Base-by-base conservation (phyloP, 2,329 filamentous ascomycete species). In the Exophiala xenobiotica region DNA sequence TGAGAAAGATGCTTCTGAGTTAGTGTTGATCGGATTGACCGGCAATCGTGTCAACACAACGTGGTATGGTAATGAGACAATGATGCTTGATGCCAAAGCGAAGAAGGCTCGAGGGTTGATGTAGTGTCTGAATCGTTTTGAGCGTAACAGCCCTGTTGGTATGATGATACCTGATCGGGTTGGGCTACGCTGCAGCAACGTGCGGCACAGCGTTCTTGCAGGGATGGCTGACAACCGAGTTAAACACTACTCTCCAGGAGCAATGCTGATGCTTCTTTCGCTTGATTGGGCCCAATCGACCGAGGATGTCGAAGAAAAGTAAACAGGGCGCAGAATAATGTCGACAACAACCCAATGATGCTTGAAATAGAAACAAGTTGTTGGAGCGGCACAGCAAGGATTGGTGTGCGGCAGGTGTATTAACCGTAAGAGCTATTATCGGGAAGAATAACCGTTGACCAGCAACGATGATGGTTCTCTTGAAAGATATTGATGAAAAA, bases 361-460 rank as follows among this genome's bases (percentile, higher is more conserved):
- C 38, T 24, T 14, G 38, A 20, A 40, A 43, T 16, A 22, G 46
- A 47, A 50, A 37, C 47, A 46, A 50, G 38, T 50, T 48, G 54
- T 48, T 51, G 50, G 42, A 47, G 23, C 18, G 49, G 55, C 55
- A 54, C 51, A 55, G 49, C 52, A 58, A 58, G 55, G 29, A 24
- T 40, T 45, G 42, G 44, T 45, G 49, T 51, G 46, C 49, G 43
- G 49, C 42, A 43, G 31, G 31, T 16, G 31, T 3, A 35, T 38
- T 20, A 46, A 24, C 49, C 20, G 18, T 20, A 41, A 53, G 54
- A 60, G 57, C 57, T 60, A 60, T 58, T 60, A 58, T 44, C 39
- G 40, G 48, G 45, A 47, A 49, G 45, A 55, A 54, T 33, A 45
- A 57, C 51, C 54, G 58, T 60, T 49, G 58, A 54, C 58, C 58